A percentile compares a stretch with the other conserved stretches of the same genome.
Conservation (phyloP, 805 yeast species). For the Saccharomycopsis sp. region DNA sequence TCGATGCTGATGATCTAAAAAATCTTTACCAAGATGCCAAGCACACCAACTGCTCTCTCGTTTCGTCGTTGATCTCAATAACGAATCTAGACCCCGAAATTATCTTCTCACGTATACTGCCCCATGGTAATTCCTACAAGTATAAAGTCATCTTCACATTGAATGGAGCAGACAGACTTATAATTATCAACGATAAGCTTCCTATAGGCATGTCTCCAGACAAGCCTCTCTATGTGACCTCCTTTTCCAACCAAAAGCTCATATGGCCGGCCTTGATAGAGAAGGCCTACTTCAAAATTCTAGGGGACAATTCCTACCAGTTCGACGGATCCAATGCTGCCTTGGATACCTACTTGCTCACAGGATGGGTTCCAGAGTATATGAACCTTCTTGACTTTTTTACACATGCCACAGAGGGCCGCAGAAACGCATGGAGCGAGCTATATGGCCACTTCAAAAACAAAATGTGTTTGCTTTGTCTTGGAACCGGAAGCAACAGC, state of each 20-base stretch:
- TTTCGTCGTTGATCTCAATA: conserved; percentile 16
- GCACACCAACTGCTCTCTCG: conserved; percentile 16
- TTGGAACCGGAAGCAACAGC: conserved; percentile 56
- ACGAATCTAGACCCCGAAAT: conserved; percentile 9
- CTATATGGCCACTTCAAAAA: conserved; percentile 28
- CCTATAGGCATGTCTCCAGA: conserved; percentile 4
- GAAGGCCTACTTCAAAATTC: conserved; percentile 60
- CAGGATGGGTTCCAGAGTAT: conserved; percentile 73
- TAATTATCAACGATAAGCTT: conserved; percentile 16
- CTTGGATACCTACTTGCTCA: conserved; percentile 54
- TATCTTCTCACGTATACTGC: background rate
- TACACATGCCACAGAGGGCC: conserved; percentile 19
- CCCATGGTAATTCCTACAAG: conserved; percentile 11
- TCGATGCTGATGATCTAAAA: conserved; percentile 2
- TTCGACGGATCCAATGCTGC: conserved; percentile 73
- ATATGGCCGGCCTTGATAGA: conserved; percentile 73
- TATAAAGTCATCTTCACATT: conserved; percentile 13
- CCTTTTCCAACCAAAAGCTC: conserved; percentile 22
- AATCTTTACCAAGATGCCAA: conserved; percentile 16
- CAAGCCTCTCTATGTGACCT: conserved; percentile 2
- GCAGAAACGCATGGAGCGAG: conserved; percentile 30
- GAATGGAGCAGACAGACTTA: conserved; percentile 14
- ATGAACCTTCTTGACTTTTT: conserved; percentile 30
- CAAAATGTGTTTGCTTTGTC: conserved; percentile 44
- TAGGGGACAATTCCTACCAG: conserved; percentile 48